Conservation (phyloP, 2,329 filamentous ascomycete genomes). For the Exophiala calicioides region DNA sequence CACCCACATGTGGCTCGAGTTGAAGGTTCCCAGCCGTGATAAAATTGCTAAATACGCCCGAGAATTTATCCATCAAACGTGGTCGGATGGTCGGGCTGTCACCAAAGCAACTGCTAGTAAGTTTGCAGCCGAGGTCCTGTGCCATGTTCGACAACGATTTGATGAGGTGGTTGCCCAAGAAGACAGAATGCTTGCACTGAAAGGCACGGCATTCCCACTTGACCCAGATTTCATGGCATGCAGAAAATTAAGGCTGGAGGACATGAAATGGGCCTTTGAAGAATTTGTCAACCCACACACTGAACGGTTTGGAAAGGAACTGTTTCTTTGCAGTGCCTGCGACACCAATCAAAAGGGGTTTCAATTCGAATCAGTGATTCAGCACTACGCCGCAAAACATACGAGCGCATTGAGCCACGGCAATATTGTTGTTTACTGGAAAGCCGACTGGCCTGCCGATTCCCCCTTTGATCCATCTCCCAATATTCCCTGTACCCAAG, state of each 20-base stretch:
- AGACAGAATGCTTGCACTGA: conserved; percentile 51
- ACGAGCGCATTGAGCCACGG: conserved; percentile 69
- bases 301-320: conserved; percentile 65
- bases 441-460: conserved; percentile 74
- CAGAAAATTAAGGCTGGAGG: conserved; percentile 70
- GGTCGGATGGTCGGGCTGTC: conserved; percentile 65
- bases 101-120: conserved; percentile 63
- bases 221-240: conserved; percentile 50
- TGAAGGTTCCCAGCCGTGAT: conserved; percentile 67
- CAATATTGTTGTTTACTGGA: conserved; percentile 75
- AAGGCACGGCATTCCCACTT: conserved; percentile 41
- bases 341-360: conserved; percentile 66
- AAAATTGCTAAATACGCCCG: conserved; percentile 68
- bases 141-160: conserved; percentile 68
- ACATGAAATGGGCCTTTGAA: conserved; percentile 85
- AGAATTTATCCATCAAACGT: conserved; percentile 66
- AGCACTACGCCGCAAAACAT: conserved; percentile 83
- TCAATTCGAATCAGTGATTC: conserved; percentile 75
- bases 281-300: conserved; percentile 71
- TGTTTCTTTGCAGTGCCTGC: conserved; percentile 75
- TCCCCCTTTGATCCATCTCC: conserved; percentile 71
- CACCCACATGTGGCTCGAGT: conserved; percentile 70
- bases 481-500: conserved; percentile 32
- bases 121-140: conserved; percentile 71
- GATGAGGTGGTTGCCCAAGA: conserved; percentile 62